Evolutionary conservation across 768 basidiomycete genomes (phyloP).

Genomic region (Naganishia friedmannii): DNA sequence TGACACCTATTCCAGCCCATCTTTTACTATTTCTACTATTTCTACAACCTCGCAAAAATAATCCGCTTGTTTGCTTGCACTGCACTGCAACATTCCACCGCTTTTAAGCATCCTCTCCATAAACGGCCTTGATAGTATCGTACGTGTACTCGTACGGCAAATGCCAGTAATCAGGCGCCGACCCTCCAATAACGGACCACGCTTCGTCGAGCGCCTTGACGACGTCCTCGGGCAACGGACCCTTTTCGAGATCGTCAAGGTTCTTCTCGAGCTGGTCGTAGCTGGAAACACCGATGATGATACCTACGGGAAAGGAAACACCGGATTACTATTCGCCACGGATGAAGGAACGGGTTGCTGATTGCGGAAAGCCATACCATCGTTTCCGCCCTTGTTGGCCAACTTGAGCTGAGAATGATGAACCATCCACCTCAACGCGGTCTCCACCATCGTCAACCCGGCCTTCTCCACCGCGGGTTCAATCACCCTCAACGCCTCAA

Average conservation of each 20-base stretch:
- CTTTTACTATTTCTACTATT: not conserved
- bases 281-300: conserved; percentile 66
- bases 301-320: conserved; percentile 27
- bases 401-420: conserved; percentile 58
- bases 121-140: conserved; percentile 38
- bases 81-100: not conserved
- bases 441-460: conserved; percentile 50
- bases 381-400: conserved; percentile 40
- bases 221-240: conserved; percentile 62
- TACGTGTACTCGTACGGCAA: conserved; percentile 39
- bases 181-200: conserved; percentile 56
- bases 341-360: not conserved
- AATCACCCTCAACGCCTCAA: conserved; percentile 57
- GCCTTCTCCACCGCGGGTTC: conserved; percentile 54
- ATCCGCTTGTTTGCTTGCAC: not conserved
- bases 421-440: conserved; percentile 57
- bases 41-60: not conserved
- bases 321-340: not conserved
- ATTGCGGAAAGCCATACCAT: not conserved
- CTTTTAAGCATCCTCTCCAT: conserved; percentile 26
- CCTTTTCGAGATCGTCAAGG: conserved; percentile 54
- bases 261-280: conserved; percentile 59
- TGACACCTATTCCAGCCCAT: too few species aligned
- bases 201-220: conserved; percentile 59
- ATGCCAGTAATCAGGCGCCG: conserved; percentile 55